Conservation (phyloP, 2,329 filamentous ascomycete genomes). For the Mollisia scopiformis region DNA sequence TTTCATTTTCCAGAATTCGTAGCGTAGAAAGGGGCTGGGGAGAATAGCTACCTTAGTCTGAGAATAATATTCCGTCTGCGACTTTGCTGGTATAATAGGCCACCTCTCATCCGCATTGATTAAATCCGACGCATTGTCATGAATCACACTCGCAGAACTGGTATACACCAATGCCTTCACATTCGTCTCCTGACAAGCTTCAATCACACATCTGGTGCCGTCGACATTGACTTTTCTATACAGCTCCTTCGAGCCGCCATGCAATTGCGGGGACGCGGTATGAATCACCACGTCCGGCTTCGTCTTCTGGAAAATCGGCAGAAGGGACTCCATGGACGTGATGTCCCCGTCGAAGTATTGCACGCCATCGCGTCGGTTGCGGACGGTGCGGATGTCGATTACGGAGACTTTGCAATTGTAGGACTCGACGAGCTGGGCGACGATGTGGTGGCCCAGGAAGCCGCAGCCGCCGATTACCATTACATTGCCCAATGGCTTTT, state of each 20-base stretch:
- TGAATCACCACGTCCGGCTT: conserved; percentile 87
- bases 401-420: conserved; percentile 63
- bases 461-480: conserved; percentile 83
- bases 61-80: conserved; percentile 82
- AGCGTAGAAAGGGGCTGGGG: neutral
- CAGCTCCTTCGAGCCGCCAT: conserved; percentile 58
- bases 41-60: conserved; percentile 67
- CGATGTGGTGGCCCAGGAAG: conserved; percentile 82
- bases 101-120: conserved; percentile 84
- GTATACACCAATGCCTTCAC: conserved; percentile 90
- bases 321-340: conserved; percentile 64
- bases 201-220: conserved; percentile 78
- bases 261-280: conserved; percentile 73
- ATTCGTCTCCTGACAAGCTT: conserved; percentile 68
- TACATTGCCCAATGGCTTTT: conserved; percentile 62
- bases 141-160: conserved; percentile 83
- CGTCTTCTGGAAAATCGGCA: conserved; percentile 64
- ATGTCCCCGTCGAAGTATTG: conserved; percentile 79
- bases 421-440: conserved; percentile 65
- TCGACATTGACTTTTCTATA: conserved; percentile 87
- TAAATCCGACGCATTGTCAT: conserved; percentile 73
- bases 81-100: conserved; percentile 72
- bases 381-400: conserved; percentile 71
- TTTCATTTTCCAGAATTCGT: neutral
- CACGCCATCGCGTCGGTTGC: conserved; percentile 66